Evolutionary conservation across 2,329 filamentous ascomycete species (phyloP).

Genomic region (Penicillium sp.): DNA sequence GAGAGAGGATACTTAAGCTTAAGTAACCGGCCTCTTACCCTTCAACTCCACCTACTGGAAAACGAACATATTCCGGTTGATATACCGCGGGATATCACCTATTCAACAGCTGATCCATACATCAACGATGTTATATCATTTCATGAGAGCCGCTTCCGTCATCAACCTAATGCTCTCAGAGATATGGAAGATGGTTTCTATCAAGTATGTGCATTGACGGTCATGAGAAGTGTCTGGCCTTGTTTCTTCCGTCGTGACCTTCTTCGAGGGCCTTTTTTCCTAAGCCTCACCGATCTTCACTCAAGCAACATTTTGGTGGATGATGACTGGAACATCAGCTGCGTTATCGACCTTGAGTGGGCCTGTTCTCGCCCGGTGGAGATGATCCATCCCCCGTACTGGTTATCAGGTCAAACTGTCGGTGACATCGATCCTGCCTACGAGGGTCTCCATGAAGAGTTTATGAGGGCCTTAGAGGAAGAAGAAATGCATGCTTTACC

Average conservation of each 20-base stretch:
- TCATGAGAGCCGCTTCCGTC: slow-evolving; percentile 8
- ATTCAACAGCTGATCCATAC: slow-evolving; percentile 8
- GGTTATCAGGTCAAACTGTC: no score
- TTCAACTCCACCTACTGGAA: slow-evolving; percentile 8
- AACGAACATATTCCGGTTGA: slow-evolving; percentile 2
- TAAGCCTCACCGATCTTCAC: slow-evolving; percentile 39
- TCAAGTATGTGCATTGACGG: slow-evolving; percentile 23
- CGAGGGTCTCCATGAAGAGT: slow-evolving; percentile 11
- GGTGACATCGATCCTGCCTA: no score
- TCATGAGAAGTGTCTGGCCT: slow-evolving; percentile 24
- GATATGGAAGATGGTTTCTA: slow-evolving; percentile 7
- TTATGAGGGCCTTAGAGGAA: slow-evolving; percentile 16
- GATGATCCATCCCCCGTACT: slow-evolving; percentile 25
- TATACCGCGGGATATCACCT: slow-evolving; percentile 2
- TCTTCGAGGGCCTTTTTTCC: slow-evolving; percentile 34
- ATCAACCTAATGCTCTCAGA: slow-evolving; percentile 26
- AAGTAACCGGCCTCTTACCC: slow-evolving; percentile 10
- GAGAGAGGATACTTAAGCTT: slow-evolving; percentile 16
- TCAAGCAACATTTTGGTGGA: slow-evolving; percentile 32
- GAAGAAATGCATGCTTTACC: no score
- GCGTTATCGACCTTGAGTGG: slow-evolving; percentile 26
- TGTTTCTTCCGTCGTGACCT: slow-evolving; percentile 28
- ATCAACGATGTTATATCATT: slow-evolving; percentile 2
- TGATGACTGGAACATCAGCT: slow-evolving; percentile 24
- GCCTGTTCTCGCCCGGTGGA: slow-evolving; percentile 23